Conservation (phyloP, 2,329 filamentous ascomycete species). For the Pseudogymnoascus sp. region DNA sequence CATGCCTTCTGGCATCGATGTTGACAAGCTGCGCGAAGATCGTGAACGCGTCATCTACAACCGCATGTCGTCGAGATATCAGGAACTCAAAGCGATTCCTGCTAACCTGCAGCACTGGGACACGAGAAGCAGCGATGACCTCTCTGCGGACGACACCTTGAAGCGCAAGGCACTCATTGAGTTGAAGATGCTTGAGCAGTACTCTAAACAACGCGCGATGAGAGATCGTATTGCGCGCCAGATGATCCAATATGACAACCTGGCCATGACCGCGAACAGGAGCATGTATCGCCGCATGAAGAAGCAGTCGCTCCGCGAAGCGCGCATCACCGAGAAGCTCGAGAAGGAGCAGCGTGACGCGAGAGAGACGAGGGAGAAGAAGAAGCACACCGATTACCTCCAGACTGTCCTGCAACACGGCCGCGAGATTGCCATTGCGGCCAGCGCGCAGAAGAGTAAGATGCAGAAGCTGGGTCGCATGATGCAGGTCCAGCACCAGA, state of each 20-base stretch:
- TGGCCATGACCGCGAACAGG: slow-evolving; percentile 94
- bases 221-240: slow-evolving; percentile 81
- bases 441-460: slow-evolving; percentile 60
- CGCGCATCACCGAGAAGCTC: slow-evolving; percentile 94
- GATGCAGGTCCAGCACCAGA: slow-evolving; percentile 84
- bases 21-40: slow-evolving; percentile 77
- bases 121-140: slow-evolving; percentile 58
- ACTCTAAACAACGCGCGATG: slow-evolving; percentile 78
- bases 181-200: slow-evolving; percentile 82
- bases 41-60: slow-evolving; percentile 85
- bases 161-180: slow-evolving; percentile 91
- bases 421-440: slow-evolving; percentile 64
- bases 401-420: slow-evolving; percentile 78
- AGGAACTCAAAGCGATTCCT: slow-evolving; percentile 73
- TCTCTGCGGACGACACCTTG: slow-evolving; percentile 67
- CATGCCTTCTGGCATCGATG: slow-evolving; percentile 80
- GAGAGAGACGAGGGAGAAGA: slow-evolving; percentile 92
- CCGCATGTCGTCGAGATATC: slow-evolving; percentile 74
- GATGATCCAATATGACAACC: slow-evolving; percentile 92
- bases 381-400: slow-evolving; percentile 90
- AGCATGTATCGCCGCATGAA: slow-evolving; percentile 87
- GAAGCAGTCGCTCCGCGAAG: slow-evolving; percentile 93
- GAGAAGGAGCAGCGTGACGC: slow-evolving; percentile 98
- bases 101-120: slow-evolving; percentile 87
- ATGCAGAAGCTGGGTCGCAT: slow-evolving; percentile 79